Evolutionary conservation across 176 grass and related monocot species (phyloP), one percentile per base, ranked within the genome.

Genomic region (Melocanna baccifera): DNA sequence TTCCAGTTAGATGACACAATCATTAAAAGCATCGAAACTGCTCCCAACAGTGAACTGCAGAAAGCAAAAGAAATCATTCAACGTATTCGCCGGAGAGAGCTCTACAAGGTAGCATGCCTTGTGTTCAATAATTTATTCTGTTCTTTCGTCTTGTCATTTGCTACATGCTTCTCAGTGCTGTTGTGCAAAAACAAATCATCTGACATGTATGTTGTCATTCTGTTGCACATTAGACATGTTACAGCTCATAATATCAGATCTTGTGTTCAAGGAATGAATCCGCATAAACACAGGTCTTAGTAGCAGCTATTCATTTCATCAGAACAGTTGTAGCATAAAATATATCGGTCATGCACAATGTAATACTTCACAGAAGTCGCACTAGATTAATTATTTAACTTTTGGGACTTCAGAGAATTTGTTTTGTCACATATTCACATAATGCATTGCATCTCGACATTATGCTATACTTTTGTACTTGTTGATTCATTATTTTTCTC

Each of bases 1-100:
- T 85, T 80, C 13, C 89, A 98, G 95, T 91, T 98, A 74, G 95
- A 98, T 66, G 95, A 98, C 67, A 94, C 95, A 36, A 86, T 98
- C 80, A 80, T 98, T 19, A 98, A 98, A 80, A 81, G 19, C 69
- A 98, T 95, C 47, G 93, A 98, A 90, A 87, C 86, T 82, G 88
- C 92, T 53, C 81, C 87, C 4, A 91, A 85, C 2, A 48, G 69
- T 86, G 89, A 93, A 69, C 78, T 95, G 83, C 71, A 95, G 57
- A 92, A 95, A 85, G 83, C 96, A 34, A 93, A 87, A 88, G 85
- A 92, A 59, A 91, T 98, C 61, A 91, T 98, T 56, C 86, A 85
- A 62, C 82, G 93, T 52, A 87, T 98, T 66, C 93, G 96, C 11
- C 88, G 89, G 34, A 95, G 96, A 88, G 87, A 98, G 55, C 85